phyloP scores from a whole-genome alignment of 768 basidiomycete species.

The Tulasnella sp. region DNA sequence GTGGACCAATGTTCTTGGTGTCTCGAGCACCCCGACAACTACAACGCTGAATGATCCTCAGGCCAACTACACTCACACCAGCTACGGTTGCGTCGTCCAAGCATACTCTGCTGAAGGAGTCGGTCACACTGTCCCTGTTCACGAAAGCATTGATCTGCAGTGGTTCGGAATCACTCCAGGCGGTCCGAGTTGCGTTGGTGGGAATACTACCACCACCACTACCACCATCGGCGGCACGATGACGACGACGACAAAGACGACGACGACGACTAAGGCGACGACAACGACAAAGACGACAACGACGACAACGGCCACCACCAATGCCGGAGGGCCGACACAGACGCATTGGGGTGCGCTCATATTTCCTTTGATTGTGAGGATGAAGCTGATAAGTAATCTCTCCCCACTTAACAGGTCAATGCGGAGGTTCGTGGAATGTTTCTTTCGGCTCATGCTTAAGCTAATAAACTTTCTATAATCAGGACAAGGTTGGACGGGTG shows the following conservation, averaged over 20 bases:
- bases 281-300: no score
- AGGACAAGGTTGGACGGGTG: conserved; percentile 12
- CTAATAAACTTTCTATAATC: neutral
- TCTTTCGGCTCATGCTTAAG: neutral
- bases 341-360: neutral
- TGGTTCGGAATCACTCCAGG: conserved; percentile 46
- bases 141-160: conserved; percentile 46
- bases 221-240: neutral
- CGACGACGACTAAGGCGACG: no score
- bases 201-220: conserved; percentile 14
- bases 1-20: conserved; percentile 55
- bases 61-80: conserved; percentile 48
- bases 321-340: no score
- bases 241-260: no score
- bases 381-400: neutral
- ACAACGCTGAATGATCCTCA: conserved; percentile 45
- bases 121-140: conserved; percentile 53
- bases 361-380: neutral
- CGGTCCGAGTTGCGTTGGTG: neutral
- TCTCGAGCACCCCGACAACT: conserved; percentile 43
- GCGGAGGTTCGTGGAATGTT: neutral
- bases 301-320: no score
- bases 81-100: conserved; percentile 51
- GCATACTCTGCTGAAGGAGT: conserved; percentile 51
- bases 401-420: neutral